Evolutionary conservation across 2,329 filamentous ascomycete genomes (phyloP).

Genomic region (Rutstroemia sp.): DNA sequence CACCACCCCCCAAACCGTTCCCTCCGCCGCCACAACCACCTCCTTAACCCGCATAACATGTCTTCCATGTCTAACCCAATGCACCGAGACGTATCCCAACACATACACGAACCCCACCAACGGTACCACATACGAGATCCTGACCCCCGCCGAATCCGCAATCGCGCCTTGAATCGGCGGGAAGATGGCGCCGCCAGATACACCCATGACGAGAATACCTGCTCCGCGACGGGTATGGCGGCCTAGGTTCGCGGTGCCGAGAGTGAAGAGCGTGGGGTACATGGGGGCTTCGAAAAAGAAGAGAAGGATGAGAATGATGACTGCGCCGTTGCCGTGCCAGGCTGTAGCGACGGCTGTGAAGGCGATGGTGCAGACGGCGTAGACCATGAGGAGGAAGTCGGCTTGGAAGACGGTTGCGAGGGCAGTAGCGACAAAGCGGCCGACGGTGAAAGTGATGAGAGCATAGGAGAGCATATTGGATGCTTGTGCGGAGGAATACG

Average conservation of each 20-base stretch:
- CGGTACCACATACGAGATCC: conserved; percentile 38
- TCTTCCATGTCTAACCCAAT: conserved; percentile 30
- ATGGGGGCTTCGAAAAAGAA: conserved; percentile 76
- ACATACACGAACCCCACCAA: conserved; percentile 37
- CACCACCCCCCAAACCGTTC: conserved; percentile 20
- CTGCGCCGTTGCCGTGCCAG: conserved; percentile 35
- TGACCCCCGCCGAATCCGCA: conserved; percentile 42
- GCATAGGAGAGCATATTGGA: conserved; percentile 67
- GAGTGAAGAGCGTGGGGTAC: conserved; percentile 74
- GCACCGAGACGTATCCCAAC: conserved; percentile 26
- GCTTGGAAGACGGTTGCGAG: conserved; percentile 35
- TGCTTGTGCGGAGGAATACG: conserved; percentile 43
- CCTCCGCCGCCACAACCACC: conserved; percentile 14
- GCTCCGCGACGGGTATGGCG: conserved; percentile 71
- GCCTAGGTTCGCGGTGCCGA: conserved; percentile 69
- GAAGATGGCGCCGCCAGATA: conserved; percentile 65
- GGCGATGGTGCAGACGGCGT: conserved; percentile 44
- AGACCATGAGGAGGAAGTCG: conserved; percentile 56
- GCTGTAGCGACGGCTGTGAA: conserved; percentile 27
- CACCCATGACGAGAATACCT: conserved; percentile 63
- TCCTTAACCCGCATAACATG: conserved; percentile 30
- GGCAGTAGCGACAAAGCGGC: conserved; percentile 59
- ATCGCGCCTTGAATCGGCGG: conserved; percentile 64
- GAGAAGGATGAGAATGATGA: conserved; percentile 59
- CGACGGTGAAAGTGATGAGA: conserved; percentile 64